Percentiles rank a stretch among this genome's conserved stretches.
Evolutionary conservation across 2,329 filamentous ascomycete genomes (phyloP).

Genomic region (Verticillium klebahnii): DNA sequence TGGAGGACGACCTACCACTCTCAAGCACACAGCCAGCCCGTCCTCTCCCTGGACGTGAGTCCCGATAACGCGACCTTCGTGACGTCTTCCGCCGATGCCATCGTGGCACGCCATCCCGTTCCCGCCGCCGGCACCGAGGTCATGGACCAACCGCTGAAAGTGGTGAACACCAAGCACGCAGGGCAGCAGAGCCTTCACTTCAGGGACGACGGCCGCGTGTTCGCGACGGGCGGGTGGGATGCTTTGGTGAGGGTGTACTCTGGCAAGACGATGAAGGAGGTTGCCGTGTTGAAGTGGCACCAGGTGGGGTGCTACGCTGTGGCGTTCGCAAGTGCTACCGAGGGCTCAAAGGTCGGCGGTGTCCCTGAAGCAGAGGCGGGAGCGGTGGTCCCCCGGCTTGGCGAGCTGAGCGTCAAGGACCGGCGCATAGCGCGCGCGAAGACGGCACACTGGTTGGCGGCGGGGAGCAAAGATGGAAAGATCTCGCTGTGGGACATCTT

Average conservation of each 20-base stretch:
- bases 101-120: conserved; percentile 72
- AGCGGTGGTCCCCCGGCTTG: conserved; percentile 3
- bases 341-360: neutral
- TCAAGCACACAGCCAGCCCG: conserved; percentile 71
- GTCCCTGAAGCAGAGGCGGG: neutral
- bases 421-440: conserved; percentile 60
- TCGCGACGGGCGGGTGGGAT: conserved; percentile 94
- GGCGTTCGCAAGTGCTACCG: conserved; percentile 54
- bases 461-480: conserved; percentile 90
- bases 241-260: conserved; percentile 76
- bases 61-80: conserved; percentile 56
- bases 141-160: conserved; percentile 49
- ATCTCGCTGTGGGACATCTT: conserved; percentile 96
- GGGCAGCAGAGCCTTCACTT: conserved; percentile 81
- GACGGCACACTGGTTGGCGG: conserved; percentile 81
- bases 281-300: conserved; percentile 95
- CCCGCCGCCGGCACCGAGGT: conserved; percentile 21
- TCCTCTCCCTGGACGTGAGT: conserved; percentile 66
- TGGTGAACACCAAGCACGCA: conserved; percentile 75
- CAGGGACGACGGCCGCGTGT: conserved; percentile 74
- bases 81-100: conserved; percentile 77
- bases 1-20: conserved; percentile 57
- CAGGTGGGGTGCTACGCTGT: conserved; percentile 80
- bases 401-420: conserved; percentile 51
- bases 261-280: conserved; percentile 72